Conservation (phyloP, 1,284 basidiomycete species). For the Schizophyllum commune region DNA sequence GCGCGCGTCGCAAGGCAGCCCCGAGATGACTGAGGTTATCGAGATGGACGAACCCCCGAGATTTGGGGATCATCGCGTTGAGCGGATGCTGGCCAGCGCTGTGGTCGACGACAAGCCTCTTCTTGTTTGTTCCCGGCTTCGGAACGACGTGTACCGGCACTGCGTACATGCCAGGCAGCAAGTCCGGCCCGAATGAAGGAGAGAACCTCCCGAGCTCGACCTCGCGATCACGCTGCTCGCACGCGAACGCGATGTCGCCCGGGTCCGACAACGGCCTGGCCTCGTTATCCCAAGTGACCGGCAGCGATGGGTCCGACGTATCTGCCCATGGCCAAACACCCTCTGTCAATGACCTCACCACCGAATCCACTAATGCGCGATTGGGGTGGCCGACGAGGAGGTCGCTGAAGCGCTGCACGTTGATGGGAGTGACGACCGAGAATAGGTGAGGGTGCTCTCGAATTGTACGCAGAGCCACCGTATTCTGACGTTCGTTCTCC, state of each 20-base stretch:
- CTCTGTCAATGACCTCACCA: conserved; percentile 15
- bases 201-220: conserved; percentile 22
- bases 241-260: conserved; percentile 16
- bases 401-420: conserved; percentile 19
- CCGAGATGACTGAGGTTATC: conserved; percentile 16
- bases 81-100: conserved; percentile 20
- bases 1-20: conserved; percentile 6
- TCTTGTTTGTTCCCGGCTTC: conserved; percentile 22
- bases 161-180: conserved; percentile 31
- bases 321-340: conserved; percentile 26
- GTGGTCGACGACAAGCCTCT: conserved; percentile 27
- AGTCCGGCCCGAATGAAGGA: conserved; percentile 19
- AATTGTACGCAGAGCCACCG: conserved; percentile 14
- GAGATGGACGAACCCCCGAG: conserved; percentile 12
- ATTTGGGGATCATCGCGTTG: conserved; percentile 23
- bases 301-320: neutral
- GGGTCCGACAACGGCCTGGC: neutral
- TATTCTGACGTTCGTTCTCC: conserved; percentile 15
- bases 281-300: conserved; percentile 15
- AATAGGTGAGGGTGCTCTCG: conserved; percentile 17
- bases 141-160: conserved; percentile 27
- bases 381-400: conserved; percentile 23
- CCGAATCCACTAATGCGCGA: conserved; percentile 19
- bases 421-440: conserved; percentile 24
- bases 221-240: conserved; percentile 20